Conservation (phyloP, 176 grass and related monocot species). For the Alopecurus myosuroides region DNA sequence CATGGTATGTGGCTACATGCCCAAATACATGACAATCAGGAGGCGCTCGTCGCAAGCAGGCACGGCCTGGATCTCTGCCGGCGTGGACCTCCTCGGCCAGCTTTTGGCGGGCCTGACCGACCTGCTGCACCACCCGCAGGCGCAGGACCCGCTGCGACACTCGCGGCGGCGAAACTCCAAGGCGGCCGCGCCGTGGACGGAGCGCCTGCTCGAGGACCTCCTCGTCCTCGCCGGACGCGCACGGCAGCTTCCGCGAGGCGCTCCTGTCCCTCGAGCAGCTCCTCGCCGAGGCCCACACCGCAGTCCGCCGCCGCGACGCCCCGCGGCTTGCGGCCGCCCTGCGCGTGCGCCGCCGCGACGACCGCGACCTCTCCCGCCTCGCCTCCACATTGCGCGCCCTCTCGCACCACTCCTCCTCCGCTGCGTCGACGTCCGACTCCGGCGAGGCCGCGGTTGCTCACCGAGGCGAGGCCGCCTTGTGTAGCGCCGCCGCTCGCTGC, state of each 20-base stretch:
- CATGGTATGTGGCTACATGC: neutral
- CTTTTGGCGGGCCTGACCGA: constrained; percentile 22
- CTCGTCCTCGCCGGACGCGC: constrained; percentile 48
- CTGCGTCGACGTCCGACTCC: neutral
- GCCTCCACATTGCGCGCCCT: constrained; percentile 40
- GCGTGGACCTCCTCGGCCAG: neutral
- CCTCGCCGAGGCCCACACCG: constrained; percentile 46
- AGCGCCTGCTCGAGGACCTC: constrained; percentile 57
- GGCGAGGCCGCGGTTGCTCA: constrained; percentile 32
- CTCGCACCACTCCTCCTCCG: neutral
- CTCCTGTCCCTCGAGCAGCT: constrained; percentile 34
- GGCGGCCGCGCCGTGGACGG: constrained; percentile 3
- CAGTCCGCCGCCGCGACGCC: constrained; percentile 36
- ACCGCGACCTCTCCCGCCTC: constrained; percentile 42
- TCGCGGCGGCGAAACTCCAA: neutral
- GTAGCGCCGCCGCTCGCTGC: too few species aligned
- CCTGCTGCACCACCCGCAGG: constrained; percentile 53
- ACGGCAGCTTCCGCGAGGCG: constrained; percentile 52
- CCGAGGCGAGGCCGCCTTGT: too few species aligned
- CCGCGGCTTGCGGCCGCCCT: constrained; percentile 34
- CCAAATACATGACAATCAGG: neutral
- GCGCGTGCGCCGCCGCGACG: constrained; percentile 30
- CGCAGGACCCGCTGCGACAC: constrained; percentile 35
- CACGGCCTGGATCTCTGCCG: constrained; percentile 35
- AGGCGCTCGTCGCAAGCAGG: neutral